Base-by-base conservation (phyloP, 2,329 filamentous ascomycete species). In the Pezicula radicicola region DNA sequence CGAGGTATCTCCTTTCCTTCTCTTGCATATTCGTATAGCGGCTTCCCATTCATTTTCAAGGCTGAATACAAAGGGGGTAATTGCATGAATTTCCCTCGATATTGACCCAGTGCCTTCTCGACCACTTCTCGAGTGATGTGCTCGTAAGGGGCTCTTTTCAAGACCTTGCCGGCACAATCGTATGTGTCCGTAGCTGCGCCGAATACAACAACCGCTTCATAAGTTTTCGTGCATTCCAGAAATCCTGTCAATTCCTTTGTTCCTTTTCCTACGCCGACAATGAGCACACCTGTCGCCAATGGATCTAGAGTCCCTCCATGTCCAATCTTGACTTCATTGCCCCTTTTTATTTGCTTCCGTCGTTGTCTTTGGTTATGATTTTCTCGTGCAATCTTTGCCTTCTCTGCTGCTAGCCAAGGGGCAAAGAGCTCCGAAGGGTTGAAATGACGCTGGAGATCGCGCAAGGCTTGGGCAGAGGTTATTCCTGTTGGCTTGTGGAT, bases 291-390 rank as follows among this genome's bases (percentile, higher is more conserved):
- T 1, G 92, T 96, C 8, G 94, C 94, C 63, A 97, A 80, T 25
- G 94, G 94, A 66, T 99, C 94, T 16, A 99, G 80, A 2, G 94
- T 99, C 41, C 94, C 94, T 55, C 94, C 94, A 72, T 99, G 94
- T 33, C 94, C 94, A 65, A 97, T 89, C 76, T 97, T 99, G 61
- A 97, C 87, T 56, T 89, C 83, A 5, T 86, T 68, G 1, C 79
- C 75, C 60, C 79, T 79, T 68, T 83, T 81, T 56, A 78, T 76
- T 44, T 72, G 72, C 57, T 74, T 73, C 55, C 84, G 79, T 54
- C 85, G 80, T 60, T 79, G 77, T 60, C 79, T 78, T 66, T 87
- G 82, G 52, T 75, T 74, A 52, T 79, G 75, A 53, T 73, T 73
- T 67, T 89, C 85, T 59, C 75, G 71, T 15, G 75, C 69, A 52